Evolutionary conservation across 2,329 filamentous ascomycete species (phyloP).

Genomic region (Macroventuria anomochaeta): DNA sequence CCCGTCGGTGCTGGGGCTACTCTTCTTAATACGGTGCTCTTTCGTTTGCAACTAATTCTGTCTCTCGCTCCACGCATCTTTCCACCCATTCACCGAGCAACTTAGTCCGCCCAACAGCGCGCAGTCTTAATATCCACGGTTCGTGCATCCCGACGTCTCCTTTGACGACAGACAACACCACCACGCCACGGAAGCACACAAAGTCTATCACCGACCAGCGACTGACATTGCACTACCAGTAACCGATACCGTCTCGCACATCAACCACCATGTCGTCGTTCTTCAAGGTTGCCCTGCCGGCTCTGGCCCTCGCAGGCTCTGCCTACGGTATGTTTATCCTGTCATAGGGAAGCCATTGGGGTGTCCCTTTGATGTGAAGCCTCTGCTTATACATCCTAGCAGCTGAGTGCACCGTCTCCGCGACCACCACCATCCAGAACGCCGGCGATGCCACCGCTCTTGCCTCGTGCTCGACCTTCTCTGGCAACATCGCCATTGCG

Average conservation of each 20-base stretch:
- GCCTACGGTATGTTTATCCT: constrained; percentile 56
- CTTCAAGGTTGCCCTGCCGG: constrained; percentile 63
- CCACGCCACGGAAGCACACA: constrained; percentile 15
- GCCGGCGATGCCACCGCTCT: constrained; percentile 66
- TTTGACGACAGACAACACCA: constrained; percentile 2
- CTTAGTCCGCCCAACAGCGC: constrained; percentile 35
- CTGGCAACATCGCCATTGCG: constrained; percentile 71
- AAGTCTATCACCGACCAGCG: constrained; percentile 10
- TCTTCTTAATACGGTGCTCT: constrained; percentile 39
- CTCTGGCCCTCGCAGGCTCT: constrained; percentile 60
- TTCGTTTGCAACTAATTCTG: constrained; percentile 45
- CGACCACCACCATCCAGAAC: constrained; percentile 65
- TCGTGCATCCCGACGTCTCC: constrained; percentile 22
- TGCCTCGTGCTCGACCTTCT: constrained; percentile 69
- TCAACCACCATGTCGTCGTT: constrained; percentile 57
- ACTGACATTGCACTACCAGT: constrained; percentile 25
- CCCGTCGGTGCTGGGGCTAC: constrained; percentile 29
- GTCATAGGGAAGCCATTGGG: not conserved
- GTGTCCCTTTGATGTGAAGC: not conserved
- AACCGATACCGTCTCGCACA: constrained; percentile 26
- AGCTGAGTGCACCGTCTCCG: constrained; percentile 52
- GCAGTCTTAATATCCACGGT: constrained; percentile 49
- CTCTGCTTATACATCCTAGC: constrained; percentile 25
- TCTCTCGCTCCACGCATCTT: constrained; percentile 49
- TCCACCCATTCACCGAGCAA: constrained; percentile 35